Percentiles rank a stretch among this genome's conserved stretches.
Conservation (phyloP, 2,329 filamentous ascomycete species). For the Aspergillus flavus region DNA sequence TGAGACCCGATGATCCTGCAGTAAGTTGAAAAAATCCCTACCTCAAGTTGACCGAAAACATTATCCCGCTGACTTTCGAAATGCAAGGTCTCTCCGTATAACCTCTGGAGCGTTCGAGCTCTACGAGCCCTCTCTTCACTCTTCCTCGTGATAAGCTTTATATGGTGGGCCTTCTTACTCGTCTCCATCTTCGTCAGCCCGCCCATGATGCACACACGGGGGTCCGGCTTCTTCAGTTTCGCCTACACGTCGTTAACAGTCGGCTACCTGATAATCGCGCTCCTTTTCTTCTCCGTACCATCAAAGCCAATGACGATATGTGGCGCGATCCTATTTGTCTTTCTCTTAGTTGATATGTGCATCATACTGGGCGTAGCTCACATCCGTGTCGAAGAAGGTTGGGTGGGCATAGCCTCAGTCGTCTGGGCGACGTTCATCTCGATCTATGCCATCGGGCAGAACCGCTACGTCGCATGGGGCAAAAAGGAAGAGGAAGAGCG, state of each 20-base stretch:
- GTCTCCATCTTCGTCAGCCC: conserved; percentile 89
- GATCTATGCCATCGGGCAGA: conserved; percentile 76
- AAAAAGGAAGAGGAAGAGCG: conserved; percentile 92
- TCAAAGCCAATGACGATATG: conserved; percentile 77
- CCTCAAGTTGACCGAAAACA: neutral
- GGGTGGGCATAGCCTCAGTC: conserved; percentile 85
- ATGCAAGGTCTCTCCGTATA: conserved; percentile 77
- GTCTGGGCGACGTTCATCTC: conserved; percentile 80
- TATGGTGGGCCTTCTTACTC: conserved; percentile 94
- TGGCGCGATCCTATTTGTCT: conserved; percentile 65
- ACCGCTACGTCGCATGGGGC: conserved; percentile 84
- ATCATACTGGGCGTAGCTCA: conserved; percentile 75
- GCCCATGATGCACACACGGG: conserved; percentile 80
- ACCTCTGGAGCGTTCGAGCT: conserved; percentile 85
- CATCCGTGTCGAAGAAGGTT: conserved; percentile 81
- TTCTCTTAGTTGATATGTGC: conserved; percentile 75
- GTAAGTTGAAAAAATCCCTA: conserved; percentile 51
- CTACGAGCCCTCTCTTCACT: conserved; percentile 76
- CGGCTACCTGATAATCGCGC: conserved; percentile 71
- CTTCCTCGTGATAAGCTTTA: conserved; percentile 72
- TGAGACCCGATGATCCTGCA: conserved; percentile 79
- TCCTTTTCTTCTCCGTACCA: conserved; percentile 86
- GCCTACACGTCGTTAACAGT: conserved; percentile 78
- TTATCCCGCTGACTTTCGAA: neutral
- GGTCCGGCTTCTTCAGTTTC: conserved; percentile 91